phyloP scores from a whole-genome alignment of 768 basidiomycete genomes.

The Suillus subluteus region DNA sequence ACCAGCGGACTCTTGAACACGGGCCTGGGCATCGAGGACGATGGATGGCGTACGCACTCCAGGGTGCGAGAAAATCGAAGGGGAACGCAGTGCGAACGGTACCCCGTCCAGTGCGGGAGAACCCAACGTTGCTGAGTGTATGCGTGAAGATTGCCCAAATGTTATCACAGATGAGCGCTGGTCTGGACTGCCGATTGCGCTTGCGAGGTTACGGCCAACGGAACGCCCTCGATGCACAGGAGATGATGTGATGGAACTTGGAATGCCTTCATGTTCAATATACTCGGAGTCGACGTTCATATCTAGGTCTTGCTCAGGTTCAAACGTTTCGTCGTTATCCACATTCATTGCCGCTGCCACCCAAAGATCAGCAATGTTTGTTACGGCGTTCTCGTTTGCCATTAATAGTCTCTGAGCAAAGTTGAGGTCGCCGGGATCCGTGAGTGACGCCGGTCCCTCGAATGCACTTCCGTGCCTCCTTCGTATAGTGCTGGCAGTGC shows the following conservation, averaged over 20 bases:
- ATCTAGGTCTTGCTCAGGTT: slow-evolving; percentile 27
- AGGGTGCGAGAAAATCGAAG: slow-evolving; percentile 82
- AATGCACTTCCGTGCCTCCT: slow-evolving; percentile 53
- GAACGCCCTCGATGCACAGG: slow-evolving; percentile 22
- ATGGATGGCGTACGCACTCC: slow-evolving; percentile 82
- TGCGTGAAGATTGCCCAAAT: slow-evolving; percentile 29
- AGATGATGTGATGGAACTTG: slow-evolving; percentile 17
- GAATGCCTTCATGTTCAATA: slow-evolving; percentile 35
- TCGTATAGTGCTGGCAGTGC: slow-evolving; percentile 54
- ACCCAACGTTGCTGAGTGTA: slow-evolving; percentile 35
- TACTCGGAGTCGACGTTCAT: slow-evolving; percentile 54
- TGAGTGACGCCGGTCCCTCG: slow-evolving; percentile 46
- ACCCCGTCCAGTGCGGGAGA: slow-evolving; percentile 38
- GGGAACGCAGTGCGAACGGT: slow-evolving; percentile 52
- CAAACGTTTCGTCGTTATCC: slow-evolving; percentile 71
- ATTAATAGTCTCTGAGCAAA: slow-evolving; percentile 88
- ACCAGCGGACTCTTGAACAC: slow-evolving; percentile 41
- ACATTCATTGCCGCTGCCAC: slow-evolving; percentile 96
- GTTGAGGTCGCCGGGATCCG: slow-evolving; percentile 62
- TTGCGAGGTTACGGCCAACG: slow-evolving; percentile 15
- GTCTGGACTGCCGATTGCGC: slow-evolving; percentile 19
- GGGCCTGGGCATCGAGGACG: slow-evolving; percentile 72
- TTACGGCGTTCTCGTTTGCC: slow-evolving; percentile 95
- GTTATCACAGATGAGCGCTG: slow-evolving; percentile 29
- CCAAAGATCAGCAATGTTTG: slow-evolving; percentile 96